Percentiles rank a stretch among this genome's conserved stretches.
phyloP scores from a whole-genome alignment of 2,329 filamentous ascomycete genomes.

The Onygenales sp. region DNA sequence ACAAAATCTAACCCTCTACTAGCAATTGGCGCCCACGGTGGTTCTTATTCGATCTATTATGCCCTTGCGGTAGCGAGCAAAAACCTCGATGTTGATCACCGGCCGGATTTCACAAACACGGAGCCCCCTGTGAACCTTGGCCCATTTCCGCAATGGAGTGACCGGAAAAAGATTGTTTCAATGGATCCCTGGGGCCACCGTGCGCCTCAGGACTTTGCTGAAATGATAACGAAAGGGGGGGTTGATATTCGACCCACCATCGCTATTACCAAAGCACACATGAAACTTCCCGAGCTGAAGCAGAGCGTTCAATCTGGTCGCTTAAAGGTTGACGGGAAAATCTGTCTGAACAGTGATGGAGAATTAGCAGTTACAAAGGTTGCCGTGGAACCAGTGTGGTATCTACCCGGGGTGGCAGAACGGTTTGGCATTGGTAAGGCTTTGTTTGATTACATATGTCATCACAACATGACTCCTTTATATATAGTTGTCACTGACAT shows the following conservation, averaged over 20 bases:
- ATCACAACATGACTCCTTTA: background rate
- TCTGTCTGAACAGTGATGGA: constrained; percentile 75
- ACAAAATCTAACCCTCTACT: background rate
- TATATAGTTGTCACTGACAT: background rate
- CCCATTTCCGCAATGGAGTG: constrained; percentile 80
- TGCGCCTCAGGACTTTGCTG: constrained; percentile 71
- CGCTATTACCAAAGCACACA: constrained; percentile 83
- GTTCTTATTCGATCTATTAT: constrained; percentile 93
- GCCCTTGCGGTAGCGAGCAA: constrained; percentile 87
- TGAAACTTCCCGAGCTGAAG: constrained; percentile 92
- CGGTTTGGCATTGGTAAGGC: constrained; percentile 74
- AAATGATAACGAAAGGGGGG: constrained; percentile 66
- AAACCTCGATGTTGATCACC: constrained; percentile 74
- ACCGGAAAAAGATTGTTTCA: constrained; percentile 88
- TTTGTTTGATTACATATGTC: background rate
- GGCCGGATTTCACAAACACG: constrained; percentile 70
- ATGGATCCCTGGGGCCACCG: constrained; percentile 95
- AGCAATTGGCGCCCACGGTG: constrained; percentile 65
- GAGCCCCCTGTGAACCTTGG: constrained; percentile 86
- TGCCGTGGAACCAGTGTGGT: constrained; percentile 91
- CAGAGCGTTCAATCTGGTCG: constrained; percentile 74
- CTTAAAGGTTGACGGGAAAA: constrained; percentile 72
- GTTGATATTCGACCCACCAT: constrained; percentile 82
- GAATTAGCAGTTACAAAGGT: constrained; percentile 94
- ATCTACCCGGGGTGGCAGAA: constrained; percentile 77